Base-by-base conservation (phyloP, 768 basidiomycete genomes). In the Leucosporidium yakuticum region DNA sequence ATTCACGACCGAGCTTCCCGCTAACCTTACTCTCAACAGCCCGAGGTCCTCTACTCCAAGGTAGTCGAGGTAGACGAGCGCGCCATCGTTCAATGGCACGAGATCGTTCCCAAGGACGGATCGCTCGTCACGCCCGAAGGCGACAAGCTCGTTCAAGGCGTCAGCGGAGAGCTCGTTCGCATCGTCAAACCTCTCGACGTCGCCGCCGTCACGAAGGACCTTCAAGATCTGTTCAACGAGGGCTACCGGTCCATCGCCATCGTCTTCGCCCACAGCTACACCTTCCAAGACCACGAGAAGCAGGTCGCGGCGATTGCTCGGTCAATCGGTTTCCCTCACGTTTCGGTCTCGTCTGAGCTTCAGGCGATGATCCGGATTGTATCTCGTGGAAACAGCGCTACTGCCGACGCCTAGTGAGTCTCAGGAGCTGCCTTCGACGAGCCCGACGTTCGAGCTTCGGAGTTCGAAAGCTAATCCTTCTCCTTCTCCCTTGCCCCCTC, bases 361-460 rank as follows among this genome's bases (percentile, higher is more conserved):
- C 83, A 91, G 36, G 88, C 90, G 12, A 91, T 91, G 90, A 93
- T 94, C 81, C 91, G 91, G 80, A 88, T 94, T 83, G 90, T 95
- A 15, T 89, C 91, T 1, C 87, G 93, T 0, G 93, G 91, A 4
- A 86, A 89, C 21, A 93, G 91, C 0, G 88, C 90, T 1, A 95
- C 92, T 0, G 93, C 93, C 0, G 94, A 96, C 73, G 93, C 93
- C 2, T 96, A 84, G 39, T 44, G 93, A 4, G 83, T 96, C 56
- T 82, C 95, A 9, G 89, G 92, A 0, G 87, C 89, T 66, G 91
- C 88, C 77, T 95, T 95, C 81, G 92, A 91, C 3, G 92, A 91
- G 25, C 95, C n/a, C n/a, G n/a, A n/a, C n/a, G n/a, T n/a, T n/a
- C n/a, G n/a, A n/a, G 94, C 64, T 96, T 95, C 74, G 93, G 93